Evolutionary conservation across 179 eudicot genomes (phyloP).

Genomic region (Heliamphora pulchella): DNA sequence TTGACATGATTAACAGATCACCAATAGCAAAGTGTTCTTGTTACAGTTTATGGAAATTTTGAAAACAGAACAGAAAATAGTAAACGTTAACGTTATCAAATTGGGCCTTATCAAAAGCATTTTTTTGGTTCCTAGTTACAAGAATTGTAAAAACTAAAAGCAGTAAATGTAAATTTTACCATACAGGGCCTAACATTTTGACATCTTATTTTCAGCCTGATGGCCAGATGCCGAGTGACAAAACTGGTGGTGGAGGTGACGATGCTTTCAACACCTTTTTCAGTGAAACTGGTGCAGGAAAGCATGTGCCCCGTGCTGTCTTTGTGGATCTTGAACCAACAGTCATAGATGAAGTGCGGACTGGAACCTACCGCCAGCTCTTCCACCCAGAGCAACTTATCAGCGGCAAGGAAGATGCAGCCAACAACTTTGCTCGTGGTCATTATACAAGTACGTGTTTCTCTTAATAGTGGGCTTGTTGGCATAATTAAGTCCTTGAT

Average conservation of each 20-base stretch:
- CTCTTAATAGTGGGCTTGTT: background rate
- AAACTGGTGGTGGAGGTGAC: constrained; percentile 43
- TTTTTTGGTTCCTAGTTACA: too few species aligned
- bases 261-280: constrained; percentile 51
- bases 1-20: background rate
- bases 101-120: too few species aligned
- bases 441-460: constrained; percentile 36
- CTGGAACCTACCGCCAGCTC: constrained; percentile 42
- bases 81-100: too few species aligned
- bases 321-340: constrained; percentile 50
- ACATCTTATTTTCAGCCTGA: constrained; percentile 30
- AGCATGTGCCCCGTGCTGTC: constrained; percentile 41
- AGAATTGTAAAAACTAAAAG: too few species aligned
- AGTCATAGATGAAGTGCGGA: constrained; percentile 45
- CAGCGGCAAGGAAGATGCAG: constrained; percentile 47
- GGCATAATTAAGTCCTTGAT: background rate
- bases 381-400: constrained; percentile 46
- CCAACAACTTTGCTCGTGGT: constrained; percentile 49
- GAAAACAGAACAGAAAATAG: too few species aligned
- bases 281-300: constrained; percentile 48
- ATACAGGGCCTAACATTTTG: background rate
- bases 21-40: background rate
- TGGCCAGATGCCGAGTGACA: constrained; percentile 50
- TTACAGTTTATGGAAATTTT: too few species aligned
- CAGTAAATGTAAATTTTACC: too few species aligned